Conservation (phyloP, 768 basidiomycete species). For the Tricholoma sp. region DNA sequence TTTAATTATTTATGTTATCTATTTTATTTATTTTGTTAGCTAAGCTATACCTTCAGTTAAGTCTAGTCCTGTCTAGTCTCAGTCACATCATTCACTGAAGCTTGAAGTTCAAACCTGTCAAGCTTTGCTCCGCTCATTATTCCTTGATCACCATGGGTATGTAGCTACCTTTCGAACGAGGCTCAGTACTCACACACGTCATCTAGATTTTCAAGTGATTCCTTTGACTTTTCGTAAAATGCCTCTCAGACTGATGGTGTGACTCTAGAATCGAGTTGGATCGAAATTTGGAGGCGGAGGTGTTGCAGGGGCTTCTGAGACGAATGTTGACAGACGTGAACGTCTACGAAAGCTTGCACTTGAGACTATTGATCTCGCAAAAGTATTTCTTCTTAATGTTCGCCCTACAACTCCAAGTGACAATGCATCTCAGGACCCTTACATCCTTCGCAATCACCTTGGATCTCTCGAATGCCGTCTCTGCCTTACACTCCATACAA, state of each 20-base stretch:
- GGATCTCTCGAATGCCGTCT: slow-evolving; percentile 98
- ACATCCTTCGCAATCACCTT: slow-evolving; percentile 97
- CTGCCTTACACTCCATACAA: slow-evolving; percentile 97
- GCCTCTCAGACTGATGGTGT: neutral
- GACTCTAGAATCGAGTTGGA: slow-evolving; percentile 91
- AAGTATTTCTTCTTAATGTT: slow-evolving; percentile 43
- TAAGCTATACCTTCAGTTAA: slow-evolving; percentile 10
- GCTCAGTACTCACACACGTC: slow-evolving; percentile 3
- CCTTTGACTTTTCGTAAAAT: neutral
- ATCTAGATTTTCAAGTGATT: slow-evolving; percentile 65
- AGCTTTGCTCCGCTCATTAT: slow-evolving; percentile 7
- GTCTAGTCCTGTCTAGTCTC: no score
- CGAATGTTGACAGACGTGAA: slow-evolving; percentile 93
- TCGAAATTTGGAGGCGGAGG: slow-evolving; percentile 96
- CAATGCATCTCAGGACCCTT: slow-evolving; percentile 70
- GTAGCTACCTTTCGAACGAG: slow-evolving; percentile 12
- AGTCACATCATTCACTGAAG: no score
- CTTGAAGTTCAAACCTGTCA: no score
- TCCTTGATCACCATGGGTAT: slow-evolving; percentile 27
- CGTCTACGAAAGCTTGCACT: slow-evolving; percentile 91
- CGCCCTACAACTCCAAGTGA: slow-evolving; percentile 8
- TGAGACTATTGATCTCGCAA: slow-evolving; percentile 97
- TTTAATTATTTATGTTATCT: no score
- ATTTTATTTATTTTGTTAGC: neutral
- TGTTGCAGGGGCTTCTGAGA: slow-evolving; percentile 92